These are phyloP conservation scores for Acacia crassicarpa DNA, from an alignment of 306 rosid genomes.

Conservation along the genomic window DNA sequence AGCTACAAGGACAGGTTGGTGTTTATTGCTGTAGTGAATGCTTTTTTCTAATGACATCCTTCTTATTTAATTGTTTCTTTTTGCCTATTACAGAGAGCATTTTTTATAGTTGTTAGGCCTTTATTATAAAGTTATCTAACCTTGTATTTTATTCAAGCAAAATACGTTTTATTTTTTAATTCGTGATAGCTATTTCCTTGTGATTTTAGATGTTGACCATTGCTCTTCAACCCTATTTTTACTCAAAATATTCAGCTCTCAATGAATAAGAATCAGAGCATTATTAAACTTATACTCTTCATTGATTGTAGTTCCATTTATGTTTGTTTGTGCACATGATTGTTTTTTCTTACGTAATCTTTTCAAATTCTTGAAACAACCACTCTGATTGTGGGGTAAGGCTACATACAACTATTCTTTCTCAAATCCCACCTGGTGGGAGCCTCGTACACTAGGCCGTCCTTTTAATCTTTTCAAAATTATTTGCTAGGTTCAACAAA, in stretches of 20 bases:
- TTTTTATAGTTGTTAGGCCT: not conserved
- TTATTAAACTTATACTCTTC: not conserved
- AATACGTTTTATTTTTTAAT: not conserved
- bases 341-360: conserved; percentile 23
- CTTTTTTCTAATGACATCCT: not conserved
- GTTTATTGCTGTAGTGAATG: conserved; percentile 1
- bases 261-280: not conserved
- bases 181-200: not conserved
- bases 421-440: too few relatives aligned
- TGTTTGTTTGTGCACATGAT: not conserved
- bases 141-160: not conserved
- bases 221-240: not conserved
- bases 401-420: too few relatives aligned
- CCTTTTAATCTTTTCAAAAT: not conserved
- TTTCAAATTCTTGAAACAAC: not conserved
- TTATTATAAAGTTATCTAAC: not conserved
- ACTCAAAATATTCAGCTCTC: not conserved
- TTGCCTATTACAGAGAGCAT: not conserved
- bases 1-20: not conserved
- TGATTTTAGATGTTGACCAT: not conserved
- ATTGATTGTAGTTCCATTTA: not conserved
- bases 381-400: too few relatives aligned
- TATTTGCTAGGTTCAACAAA: conserved; percentile 80
- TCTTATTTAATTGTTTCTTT: not conserved
- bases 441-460: too few relatives aligned